phyloP scores from a whole-genome alignment of 2,329 filamentous ascomycete genomes.

The Alternaria dauci region DNA sequence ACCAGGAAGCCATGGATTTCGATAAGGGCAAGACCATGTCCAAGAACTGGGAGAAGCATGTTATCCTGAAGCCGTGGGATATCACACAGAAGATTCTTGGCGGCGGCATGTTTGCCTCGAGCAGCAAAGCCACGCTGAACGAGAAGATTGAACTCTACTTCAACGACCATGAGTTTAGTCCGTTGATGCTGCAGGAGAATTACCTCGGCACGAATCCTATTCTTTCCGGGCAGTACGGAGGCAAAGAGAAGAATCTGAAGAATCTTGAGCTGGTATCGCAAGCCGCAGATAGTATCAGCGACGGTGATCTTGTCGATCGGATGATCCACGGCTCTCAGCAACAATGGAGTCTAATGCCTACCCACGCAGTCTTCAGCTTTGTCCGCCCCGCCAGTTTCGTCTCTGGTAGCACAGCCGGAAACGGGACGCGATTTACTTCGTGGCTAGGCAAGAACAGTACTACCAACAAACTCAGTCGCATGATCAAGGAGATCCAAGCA shows the following conservation, averaged over 20 bases:
- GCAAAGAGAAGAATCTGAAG: slow-evolving; percentile 78
- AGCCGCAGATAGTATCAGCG: slow-evolving; percentile 94
- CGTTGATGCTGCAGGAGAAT: slow-evolving; percentile 97
- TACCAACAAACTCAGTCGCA: slow-evolving; percentile 73
- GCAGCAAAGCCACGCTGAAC: slow-evolving; percentile 87
- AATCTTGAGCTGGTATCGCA: slow-evolving; percentile 85
- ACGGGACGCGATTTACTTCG: slow-evolving; percentile 77
- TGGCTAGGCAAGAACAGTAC: slow-evolving; percentile 98
- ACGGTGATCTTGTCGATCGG: slow-evolving; percentile 92
- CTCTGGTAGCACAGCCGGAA: slow-evolving; percentile 74
- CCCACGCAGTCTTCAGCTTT: slow-evolving; percentile 94
- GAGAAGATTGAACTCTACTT: slow-evolving; percentile 99
- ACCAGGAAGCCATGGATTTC: slow-evolving; percentile 80
- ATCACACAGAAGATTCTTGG: slow-evolving; percentile 93
- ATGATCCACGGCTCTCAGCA: slow-evolving; percentile 99
- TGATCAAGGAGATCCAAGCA: slow-evolving; percentile 91
- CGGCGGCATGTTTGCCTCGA: slow-evolving; percentile 82
- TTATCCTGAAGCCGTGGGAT: slow-evolving; percentile 97
- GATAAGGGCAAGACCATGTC: slow-evolving; percentile 92
- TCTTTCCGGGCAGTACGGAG: slow-evolving; percentile 67
- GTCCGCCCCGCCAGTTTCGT: slow-evolving; percentile 89
- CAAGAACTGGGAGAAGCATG: slow-evolving; percentile 97
- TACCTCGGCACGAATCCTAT: slow-evolving; percentile 86
- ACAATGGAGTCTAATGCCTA: slow-evolving; percentile 98
- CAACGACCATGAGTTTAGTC: slow-evolving; percentile 98